Evolutionary conservation across 2,329 filamentous ascomycete genomes (phyloP).

Genomic region (Botrytis elliptica): DNA sequence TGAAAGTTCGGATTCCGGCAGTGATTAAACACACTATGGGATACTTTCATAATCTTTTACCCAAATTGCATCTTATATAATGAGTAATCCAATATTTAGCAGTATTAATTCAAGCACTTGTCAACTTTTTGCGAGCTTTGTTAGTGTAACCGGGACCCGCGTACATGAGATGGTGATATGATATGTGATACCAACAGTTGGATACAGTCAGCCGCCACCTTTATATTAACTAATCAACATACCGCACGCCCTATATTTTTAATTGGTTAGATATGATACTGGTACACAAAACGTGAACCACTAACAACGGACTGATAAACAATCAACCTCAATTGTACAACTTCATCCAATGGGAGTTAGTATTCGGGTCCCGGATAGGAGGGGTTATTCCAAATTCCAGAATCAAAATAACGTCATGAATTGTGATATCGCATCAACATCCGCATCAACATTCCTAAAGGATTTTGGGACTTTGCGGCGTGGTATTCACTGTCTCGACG

Average conservation of each 20-base stretch:
- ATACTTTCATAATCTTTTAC: too few species aligned
- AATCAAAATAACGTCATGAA: background rate
- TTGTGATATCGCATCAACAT: background rate
- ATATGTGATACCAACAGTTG: background rate
- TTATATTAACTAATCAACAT: background rate
- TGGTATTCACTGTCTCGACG: background rate
- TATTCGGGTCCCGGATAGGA: background rate
- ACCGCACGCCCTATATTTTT: rapidly evolving
- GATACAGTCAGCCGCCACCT: background rate
- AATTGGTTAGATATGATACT: background rate
- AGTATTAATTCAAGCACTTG: background rate
- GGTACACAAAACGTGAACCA: background rate
- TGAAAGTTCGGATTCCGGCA: background rate
- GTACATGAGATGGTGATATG: background rate
- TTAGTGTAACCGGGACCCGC: background rate
- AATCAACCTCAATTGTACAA: background rate
- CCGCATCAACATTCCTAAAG: background rate
- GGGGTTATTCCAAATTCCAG: background rate
- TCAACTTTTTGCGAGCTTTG: background rate
- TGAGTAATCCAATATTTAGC: background rate
- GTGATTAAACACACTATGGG: background rate
- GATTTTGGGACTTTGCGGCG: background rate
- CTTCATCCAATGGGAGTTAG: background rate
- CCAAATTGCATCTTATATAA: background rate
- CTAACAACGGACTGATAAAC: background rate